Conservation (phyloP, 371 early-diverging fungal species). For the Gilbertella persicaria region DNA sequence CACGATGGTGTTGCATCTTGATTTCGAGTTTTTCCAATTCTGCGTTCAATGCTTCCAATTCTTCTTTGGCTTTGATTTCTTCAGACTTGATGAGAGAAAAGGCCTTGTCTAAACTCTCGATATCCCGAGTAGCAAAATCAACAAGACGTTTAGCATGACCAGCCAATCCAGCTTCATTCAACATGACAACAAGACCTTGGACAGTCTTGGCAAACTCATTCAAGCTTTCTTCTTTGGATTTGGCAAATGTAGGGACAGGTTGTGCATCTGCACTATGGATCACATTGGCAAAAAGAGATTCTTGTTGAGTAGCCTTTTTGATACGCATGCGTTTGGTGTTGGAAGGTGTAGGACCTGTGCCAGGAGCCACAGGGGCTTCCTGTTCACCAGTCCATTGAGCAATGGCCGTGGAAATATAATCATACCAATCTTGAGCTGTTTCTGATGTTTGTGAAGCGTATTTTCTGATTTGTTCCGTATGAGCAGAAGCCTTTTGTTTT, state of each 20-base stretch:
- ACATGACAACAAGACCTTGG: slow-evolving; percentile 27
- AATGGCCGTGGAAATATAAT: slow-evolving; percentile 35
- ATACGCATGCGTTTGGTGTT: slow-evolving; percentile 11
- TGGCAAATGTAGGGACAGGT: slow-evolving; percentile 22
- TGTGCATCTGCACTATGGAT: slow-evolving; percentile 28
- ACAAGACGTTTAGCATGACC: slow-evolving; percentile 45
- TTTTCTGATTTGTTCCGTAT: slow-evolving; percentile 17
- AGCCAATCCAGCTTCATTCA: slow-evolving; percentile 45
- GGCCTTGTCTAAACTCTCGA: slow-evolving; percentile 29
- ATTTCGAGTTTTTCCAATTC: slow-evolving; percentile 3
- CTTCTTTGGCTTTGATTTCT: slow-evolving; percentile 19
- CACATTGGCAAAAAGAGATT: slow-evolving; percentile 36
- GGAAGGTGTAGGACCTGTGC: slow-evolving; percentile 26
- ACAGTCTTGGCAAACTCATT: slow-evolving; percentile 38
- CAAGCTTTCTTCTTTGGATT: slow-evolving; percentile 18
- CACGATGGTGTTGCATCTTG: slow-evolving; percentile 15
- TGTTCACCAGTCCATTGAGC: slow-evolving; percentile 39
- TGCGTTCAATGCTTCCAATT: slow-evolving; percentile 15
- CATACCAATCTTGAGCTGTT: slow-evolving; percentile 39
- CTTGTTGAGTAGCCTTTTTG: slow-evolving; percentile 7
- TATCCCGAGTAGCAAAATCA: slow-evolving; percentile 38
- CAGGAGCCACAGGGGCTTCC: slow-evolving; percentile 21
- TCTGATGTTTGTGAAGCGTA: slow-evolving; percentile 29
- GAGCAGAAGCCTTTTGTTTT: slow-evolving; percentile 21
- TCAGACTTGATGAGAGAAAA: slow-evolving; percentile 28